Evolutionary conservation across 2,329 filamentous ascomycete species (phyloP).

Genomic region (Cytospora leucostoma): DNA sequence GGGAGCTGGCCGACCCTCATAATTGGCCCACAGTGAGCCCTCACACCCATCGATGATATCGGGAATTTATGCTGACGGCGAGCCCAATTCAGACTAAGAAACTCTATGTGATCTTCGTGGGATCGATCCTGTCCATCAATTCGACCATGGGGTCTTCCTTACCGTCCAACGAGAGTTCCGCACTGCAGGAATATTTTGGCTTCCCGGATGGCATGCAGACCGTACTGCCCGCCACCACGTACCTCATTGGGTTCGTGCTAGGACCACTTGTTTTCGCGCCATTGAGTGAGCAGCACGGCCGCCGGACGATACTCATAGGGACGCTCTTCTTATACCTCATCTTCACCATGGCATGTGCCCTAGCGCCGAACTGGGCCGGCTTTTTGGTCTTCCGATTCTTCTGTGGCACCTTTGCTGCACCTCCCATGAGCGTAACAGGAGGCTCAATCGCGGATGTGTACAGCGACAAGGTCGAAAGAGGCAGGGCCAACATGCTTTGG

Average conservation of each 20-base stretch:
- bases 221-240: constrained; percentile 33
- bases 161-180: constrained; percentile 31
- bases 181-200: constrained; percentile 27
- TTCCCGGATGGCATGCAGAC: constrained; percentile 30
- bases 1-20: constrained; percentile 21
- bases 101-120: constrained; percentile 30
- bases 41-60: no score
- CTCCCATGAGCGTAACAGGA: constrained; percentile 34
- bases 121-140: constrained; percentile 31
- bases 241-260: constrained; percentile 33
- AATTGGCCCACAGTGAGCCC: constrained; percentile 16
- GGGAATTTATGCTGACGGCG: background rate
- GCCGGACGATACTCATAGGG: constrained; percentile 26
- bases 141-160: constrained; percentile 33
- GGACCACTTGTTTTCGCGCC: constrained; percentile 35
- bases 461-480: constrained; percentile 29
- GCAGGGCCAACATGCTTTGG: constrained; percentile 34
- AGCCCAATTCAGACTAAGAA: constrained; percentile 28
- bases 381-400: constrained; percentile 32
- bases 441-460: constrained; percentile 34
- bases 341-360: constrained; percentile 28
- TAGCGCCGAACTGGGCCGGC: constrained; percentile 29
- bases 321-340: constrained; percentile 31
- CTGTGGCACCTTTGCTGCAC: constrained; percentile 31
- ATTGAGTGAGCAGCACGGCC: constrained; percentile 32